Percentiles rank a stretch among this genome's conserved stretches.
These are phyloP conservation scores for Mollisia scopiformis DNA, from an alignment of 2,329 filamentous ascomycete genomes.

Conservation along the genomic window DNA sequence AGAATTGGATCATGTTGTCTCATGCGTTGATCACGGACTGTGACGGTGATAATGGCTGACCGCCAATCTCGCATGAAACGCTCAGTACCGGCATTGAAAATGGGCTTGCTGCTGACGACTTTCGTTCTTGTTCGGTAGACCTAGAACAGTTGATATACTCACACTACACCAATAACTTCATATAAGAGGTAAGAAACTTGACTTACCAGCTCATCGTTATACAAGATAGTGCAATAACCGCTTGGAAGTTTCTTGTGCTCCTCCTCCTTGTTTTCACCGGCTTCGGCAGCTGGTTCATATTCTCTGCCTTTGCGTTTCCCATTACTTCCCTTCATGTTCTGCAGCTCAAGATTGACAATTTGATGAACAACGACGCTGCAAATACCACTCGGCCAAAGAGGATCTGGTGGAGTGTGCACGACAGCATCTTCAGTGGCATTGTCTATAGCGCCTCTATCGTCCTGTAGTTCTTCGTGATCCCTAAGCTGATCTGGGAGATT, in stretches of 20 bases:
- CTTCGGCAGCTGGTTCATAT: conserved; percentile 84
- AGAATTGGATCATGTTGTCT: conserved; percentile 93
- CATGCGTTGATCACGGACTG: conserved; percentile 86
- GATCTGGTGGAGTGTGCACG: conserved; percentile 87
- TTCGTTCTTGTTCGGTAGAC: conserved; percentile 94
- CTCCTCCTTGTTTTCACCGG: conserved; percentile 86
- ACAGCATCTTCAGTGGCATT: conserved; percentile 81
- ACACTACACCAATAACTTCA: too few species aligned
- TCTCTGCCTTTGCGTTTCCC: conserved; percentile 83
- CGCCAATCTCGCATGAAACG: conserved; percentile 93
- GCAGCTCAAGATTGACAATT: conserved; percentile 92
- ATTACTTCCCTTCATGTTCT: conserved; percentile 83
- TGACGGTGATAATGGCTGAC: conserved; percentile 81
- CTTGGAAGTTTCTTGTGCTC: conserved; percentile 79
- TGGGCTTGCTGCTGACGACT: conserved; percentile 90
- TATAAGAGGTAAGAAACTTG: neutral
- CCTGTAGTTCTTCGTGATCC: conserved; percentile 77
- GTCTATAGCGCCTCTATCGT: conserved; percentile 81
- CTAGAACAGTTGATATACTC: conserved; percentile 36
- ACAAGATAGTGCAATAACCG: conserved; percentile 89
- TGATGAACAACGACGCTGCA: conserved; percentile 88
- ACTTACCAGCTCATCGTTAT: conserved; percentile 79
- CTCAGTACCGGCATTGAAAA: conserved; percentile 96
- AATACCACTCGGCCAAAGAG: conserved; percentile 92
- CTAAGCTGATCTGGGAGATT: conserved; percentile 74